Evolutionary conservation across 2,329 filamentous ascomycete species (phyloP).

Genomic region (Aureobasidium namibiae): DNA sequence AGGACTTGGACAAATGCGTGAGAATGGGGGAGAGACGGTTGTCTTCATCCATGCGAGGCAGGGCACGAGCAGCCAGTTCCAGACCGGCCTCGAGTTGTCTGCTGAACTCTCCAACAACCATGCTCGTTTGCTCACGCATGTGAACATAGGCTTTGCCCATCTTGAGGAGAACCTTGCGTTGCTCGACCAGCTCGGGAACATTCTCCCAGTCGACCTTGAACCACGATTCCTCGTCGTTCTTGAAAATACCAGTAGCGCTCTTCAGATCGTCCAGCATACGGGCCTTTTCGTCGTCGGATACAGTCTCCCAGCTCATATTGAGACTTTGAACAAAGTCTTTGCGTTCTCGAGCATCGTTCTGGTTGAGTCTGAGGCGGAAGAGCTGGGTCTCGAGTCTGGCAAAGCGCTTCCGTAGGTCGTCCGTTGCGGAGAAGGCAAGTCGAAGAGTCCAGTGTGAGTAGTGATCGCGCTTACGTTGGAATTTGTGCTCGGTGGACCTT

Average conservation of each 20-base stretch:
- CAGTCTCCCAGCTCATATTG: slow-evolving; percentile 75
- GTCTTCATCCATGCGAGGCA: slow-evolving; percentile 91
- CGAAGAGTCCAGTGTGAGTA: slow-evolving; percentile 97
- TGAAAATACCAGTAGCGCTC: slow-evolving; percentile 46
- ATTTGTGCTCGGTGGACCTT: slow-evolving; percentile 46
- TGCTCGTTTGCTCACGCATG: slow-evolving; percentile 72
- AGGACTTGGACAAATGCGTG: slow-evolving; percentile 85
- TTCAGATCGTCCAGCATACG: slow-evolving; percentile 54
- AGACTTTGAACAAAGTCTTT: slow-evolving; percentile 67
- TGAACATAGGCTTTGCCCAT: slow-evolving; percentile 88
- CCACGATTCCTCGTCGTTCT: slow-evolving; percentile 71
- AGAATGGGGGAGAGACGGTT: slow-evolving; percentile 74
- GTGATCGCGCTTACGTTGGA: slow-evolving; percentile 87
- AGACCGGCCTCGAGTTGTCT: slow-evolving; percentile 70
- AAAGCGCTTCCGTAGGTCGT: slow-evolving; percentile 82
- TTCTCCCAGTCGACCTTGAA: slow-evolving; percentile 96
- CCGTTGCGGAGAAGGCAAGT: slow-evolving; percentile 83
- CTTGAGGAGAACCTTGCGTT: slow-evolving; percentile 65
- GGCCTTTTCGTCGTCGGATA: slow-evolving; percentile 72
- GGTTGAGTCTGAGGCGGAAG: slow-evolving; percentile 72
- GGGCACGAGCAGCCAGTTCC: slow-evolving; percentile 82
- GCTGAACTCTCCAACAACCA: slow-evolving; percentile 84
- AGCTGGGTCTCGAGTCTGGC: slow-evolving; percentile 79
- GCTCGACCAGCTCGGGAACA: slow-evolving; percentile 83
- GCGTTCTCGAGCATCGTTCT: slow-evolving; percentile 67